A percentile compares a stretch with the other conserved stretches of the same genome.
These are phyloP conservation scores for Leccinum aurantiacum DNA, from an alignment of 768 basidiomycete genomes.

Conservation along the genomic window DNA sequence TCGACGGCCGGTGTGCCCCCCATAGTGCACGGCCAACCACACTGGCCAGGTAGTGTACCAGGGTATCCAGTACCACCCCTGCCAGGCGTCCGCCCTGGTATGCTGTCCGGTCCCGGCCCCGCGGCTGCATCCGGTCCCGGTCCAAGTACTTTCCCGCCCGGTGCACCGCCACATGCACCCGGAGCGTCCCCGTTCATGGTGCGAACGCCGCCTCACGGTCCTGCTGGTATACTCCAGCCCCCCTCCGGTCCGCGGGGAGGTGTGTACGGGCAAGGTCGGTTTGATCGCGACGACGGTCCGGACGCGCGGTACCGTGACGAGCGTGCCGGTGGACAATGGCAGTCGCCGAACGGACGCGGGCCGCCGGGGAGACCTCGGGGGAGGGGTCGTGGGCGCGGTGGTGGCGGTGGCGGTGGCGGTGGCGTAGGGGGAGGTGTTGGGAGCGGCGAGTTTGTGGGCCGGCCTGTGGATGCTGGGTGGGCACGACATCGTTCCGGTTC, in stretches of 20 bases:
- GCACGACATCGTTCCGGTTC: constrained; percentile 31
- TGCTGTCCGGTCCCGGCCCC: constrained; percentile 10
- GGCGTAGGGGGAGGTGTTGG: neutral
- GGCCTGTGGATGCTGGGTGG: constrained; percentile 46
- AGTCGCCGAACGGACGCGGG: constrained; percentile 32
- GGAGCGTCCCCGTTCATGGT: constrained; percentile 19
- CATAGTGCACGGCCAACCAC: constrained; percentile 17
- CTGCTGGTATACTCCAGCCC: constrained; percentile 22
- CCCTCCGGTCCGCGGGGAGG: constrained; percentile 31
- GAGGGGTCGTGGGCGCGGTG: constrained; percentile 27
- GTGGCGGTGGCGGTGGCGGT: neutral
- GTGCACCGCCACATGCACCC: constrained; percentile 1
- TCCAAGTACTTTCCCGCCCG: constrained; percentile 8
- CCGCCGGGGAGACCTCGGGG: constrained; percentile 30
- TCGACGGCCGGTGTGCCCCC: constrained; percentile 2
- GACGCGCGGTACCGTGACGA: constrained; percentile 31
- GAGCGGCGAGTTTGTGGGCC: constrained; percentile 32
- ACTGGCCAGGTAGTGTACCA: constrained; percentile 23
- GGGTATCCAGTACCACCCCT: constrained; percentile 27
- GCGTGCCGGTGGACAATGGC: constrained; percentile 29
- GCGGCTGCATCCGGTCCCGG: neutral
- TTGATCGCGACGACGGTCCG: constrained; percentile 28
- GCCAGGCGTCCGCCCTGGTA: neutral
- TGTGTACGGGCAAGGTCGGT: constrained; percentile 27
- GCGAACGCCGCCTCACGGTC: constrained; percentile 22